Base-by-base conservation (phyloP, 495 filamentous ascomycete genomes). In the Acidiella bohemica region DNA sequence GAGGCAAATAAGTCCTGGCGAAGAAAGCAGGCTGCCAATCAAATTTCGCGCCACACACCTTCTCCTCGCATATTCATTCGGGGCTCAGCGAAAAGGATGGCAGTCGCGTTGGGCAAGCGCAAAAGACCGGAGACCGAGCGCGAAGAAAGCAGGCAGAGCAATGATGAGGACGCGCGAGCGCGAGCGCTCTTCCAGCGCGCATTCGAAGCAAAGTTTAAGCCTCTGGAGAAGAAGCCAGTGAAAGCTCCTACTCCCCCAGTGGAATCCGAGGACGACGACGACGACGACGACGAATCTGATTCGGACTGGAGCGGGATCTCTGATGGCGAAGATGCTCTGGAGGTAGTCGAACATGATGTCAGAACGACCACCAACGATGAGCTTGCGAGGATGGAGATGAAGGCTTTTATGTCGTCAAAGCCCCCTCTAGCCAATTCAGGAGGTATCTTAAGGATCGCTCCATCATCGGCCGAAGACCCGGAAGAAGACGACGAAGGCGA, bases 131-230 rank as follows among this genome's bases (percentile, higher is more conserved):
- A 32, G 31, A 26, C 36, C 39, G 21, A 39, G 29, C 5, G 29
- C 46, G 4, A 23, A 46, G 27, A 41, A 36, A 20, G 20, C 36
- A 7, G 30, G 28, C 13, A 31, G 30, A 26, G 39, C 11, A 18
- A 29, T 29, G 27, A 27, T 6, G 44, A 41, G 11, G 37, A 53
- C 18, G 44, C 39, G 28, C 50, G 50, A 20, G 56, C 59, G 13
- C 67, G 73, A 49, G 75, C 70, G 40, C 63, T 80, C 24, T 76
- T 97, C 47, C 75, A 75, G 42, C 77, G 75, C 46, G 77, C 83
- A 55, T 96, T 97, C 57, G 90, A 95, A 60, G 72, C 79, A 7
- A 76, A 78, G 51, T 96, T 93, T 60, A 72, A 76, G 47, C 83
- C 87, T 9, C 53, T 95, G 16, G 65, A 46, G 16, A 40, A 28